Conservation (phyloP, 2,329 filamentous ascomycete genomes). For the Aspergillus sp. region DNA sequence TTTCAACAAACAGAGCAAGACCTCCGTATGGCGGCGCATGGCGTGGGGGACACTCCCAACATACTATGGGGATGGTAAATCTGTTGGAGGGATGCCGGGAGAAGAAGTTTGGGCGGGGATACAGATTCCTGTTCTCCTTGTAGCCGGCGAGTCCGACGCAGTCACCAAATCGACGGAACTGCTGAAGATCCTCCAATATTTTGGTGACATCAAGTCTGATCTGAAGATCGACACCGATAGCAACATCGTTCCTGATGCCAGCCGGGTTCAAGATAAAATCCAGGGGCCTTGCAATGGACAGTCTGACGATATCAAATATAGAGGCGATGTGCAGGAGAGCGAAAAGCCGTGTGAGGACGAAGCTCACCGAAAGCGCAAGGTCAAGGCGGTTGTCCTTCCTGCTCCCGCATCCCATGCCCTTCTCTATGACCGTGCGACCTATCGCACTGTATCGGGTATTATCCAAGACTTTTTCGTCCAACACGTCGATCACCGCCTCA, state of each 20-base stretch:
- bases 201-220: slow-evolving; percentile 23
- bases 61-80: slow-evolving; percentile 36
- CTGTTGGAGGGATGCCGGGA: slow-evolving; percentile 60
- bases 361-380: slow-evolving; percentile 41
- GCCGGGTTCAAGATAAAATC: slow-evolving; percentile 19
- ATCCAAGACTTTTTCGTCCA: slow-evolving; percentile 72
- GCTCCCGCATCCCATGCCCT: slow-evolving; percentile 74
- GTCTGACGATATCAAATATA: slow-evolving; percentile 22
- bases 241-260: slow-evolving; percentile 24
- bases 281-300: slow-evolving; percentile 7
- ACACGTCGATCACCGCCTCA: slow-evolving; percentile 68
- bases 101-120: slow-evolving; percentile 64
- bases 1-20: slow-evolving; percentile 71
- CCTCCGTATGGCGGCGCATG: slow-evolving; percentile 75
- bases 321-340: slow-evolving; percentile 13
- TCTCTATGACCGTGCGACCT: slow-evolving; percentile 68
- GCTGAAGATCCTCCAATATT: slow-evolving; percentile 52
- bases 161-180: slow-evolving; percentile 67
- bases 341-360: slow-evolving; percentile 10
- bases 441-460: slow-evolving; percentile 68
- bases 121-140: slow-evolving; percentile 64
- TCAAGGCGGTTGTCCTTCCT: slow-evolving; percentile 65
- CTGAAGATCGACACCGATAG: slow-evolving; percentile 19
- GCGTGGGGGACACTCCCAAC: slow-evolving; percentile 60
- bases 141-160: slow-evolving; percentile 68